Percentiles rank a stretch among this genome's conserved stretches.
phyloP scores from a whole-genome alignment of 164 flowering plant species.

The Vitis cinerea region DNA sequence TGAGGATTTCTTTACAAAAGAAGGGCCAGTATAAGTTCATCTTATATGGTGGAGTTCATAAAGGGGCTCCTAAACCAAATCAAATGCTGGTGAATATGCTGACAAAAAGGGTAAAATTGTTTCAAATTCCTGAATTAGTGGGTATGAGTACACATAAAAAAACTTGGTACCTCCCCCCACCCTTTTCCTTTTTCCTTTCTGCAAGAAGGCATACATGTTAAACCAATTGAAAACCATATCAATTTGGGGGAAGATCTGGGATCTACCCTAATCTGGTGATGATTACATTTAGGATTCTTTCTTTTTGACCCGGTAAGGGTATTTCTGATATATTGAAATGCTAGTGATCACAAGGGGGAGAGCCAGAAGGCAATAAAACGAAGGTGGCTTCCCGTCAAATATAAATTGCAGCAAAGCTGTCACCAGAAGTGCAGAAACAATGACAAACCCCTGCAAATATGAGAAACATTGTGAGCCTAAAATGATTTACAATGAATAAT shows the following conservation, averaged over 20 bases:
- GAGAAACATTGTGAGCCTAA: neutral
- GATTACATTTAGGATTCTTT: slow-evolving; percentile 49
- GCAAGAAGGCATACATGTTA: neutral
- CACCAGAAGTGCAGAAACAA: slow-evolving; percentile 93
- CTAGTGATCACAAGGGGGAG: slow-evolving; percentile 83
- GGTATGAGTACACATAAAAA: neutral
- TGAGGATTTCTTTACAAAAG: no score
- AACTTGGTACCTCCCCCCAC: neutral
- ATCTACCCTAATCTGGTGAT: neutral
- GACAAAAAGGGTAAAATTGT: no score
- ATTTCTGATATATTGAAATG: slow-evolving; percentile 86
- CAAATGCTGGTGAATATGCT: no score
- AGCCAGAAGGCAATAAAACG: slow-evolving; percentile 71
- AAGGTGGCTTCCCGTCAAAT: slow-evolving; percentile 95
- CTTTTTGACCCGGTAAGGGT: slow-evolving; percentile 74
- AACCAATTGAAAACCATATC: neutral
- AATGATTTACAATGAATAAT: no score
- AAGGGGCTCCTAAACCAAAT: no score
- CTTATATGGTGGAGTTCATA: no score
- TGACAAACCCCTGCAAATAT: slow-evolving; percentile 87
- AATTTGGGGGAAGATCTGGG: neutral
- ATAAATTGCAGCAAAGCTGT: slow-evolving; percentile 90
- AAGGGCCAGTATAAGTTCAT: no score
- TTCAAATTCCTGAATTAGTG: neutral
- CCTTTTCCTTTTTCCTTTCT: neutral